phyloP scores from a whole-genome alignment of 164 flowering plant genomes.

The Sedum album region DNA sequence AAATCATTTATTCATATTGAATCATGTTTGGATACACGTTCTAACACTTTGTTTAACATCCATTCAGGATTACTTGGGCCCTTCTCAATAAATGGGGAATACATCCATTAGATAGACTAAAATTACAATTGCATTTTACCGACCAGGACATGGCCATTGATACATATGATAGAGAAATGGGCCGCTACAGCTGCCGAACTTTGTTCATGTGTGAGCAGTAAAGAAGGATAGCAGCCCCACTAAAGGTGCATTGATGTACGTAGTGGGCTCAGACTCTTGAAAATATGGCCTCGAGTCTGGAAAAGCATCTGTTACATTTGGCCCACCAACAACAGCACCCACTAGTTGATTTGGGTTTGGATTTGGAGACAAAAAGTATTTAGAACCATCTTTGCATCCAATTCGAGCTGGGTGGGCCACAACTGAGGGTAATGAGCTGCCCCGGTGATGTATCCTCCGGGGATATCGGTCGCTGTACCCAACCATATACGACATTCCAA shows the following conservation, averaged over 20 bases:
- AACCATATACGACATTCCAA: conserved; percentile 87
- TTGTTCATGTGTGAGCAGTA: conserved; percentile 47
- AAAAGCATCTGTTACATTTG: conserved; percentile 63
- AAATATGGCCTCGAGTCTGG: conserved; percentile 86
- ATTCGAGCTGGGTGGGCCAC: conserved; percentile 69
- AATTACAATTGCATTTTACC: no score
- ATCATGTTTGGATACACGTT: no score
- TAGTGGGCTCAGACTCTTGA: conserved; percentile 91
- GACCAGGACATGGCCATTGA: not conserved
- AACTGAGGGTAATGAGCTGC: conserved; percentile 70
- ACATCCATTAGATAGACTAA: no score
- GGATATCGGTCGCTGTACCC: conserved; percentile 82
- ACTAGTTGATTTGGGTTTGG: conserved; percentile 77
- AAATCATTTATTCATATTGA: no score
- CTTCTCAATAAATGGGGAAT: no score
- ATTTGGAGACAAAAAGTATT: conserved; percentile 55
- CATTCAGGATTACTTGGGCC: no score
- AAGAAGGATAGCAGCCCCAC: conserved; percentile 83
- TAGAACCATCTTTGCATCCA: conserved; percentile 69
- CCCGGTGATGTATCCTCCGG: conserved; percentile 79
- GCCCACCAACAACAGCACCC: conserved; percentile 98
- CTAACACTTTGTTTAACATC: no score
- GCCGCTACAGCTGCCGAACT: not conserved
- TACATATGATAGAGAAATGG: not conserved
- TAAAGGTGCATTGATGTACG: conserved; percentile 88